Evolutionary conservation across 2,329 filamentous ascomycete genomes (phyloP), one percentile per base, ranked within the genome.

Genomic region (Xylaria hypoxylon): DNA sequence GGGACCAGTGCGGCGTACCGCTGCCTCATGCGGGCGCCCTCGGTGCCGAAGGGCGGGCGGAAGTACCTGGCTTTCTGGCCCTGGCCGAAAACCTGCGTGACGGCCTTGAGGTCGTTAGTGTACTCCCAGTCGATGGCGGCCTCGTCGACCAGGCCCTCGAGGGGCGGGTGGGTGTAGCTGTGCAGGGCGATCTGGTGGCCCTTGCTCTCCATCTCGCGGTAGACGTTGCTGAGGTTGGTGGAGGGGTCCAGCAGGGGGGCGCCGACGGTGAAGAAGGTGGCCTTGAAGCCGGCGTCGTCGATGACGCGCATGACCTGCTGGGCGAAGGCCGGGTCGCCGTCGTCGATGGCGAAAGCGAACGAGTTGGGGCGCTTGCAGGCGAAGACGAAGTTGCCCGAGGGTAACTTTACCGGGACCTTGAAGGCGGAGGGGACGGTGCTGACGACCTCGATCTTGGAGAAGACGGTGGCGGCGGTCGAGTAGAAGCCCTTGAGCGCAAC

Each of bases 331-430:
- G 89, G 89, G 57, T 85, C 81, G 24, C 89, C 90, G 75, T 92
- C 90, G 74, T 92, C 90, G 69, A 92, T 91, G 56, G 89, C 89
- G 76, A 92, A 91, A 1, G 90, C 90, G 75, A 92, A 91, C 0
- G 86, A 89, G 79, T 91, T 90, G 52, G 89, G 89, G 19, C 89
- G 84, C 70, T 85, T 89, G 81, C 90, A 92, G 6, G 85, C 81
- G 72, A 91, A 87, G 51, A 89, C 80, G 38, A 92, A 80, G 22
- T 82, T 83, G 6, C 89, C 89, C 1, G 84, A 89, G 0, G 87
- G 84, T 33, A 89, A 79, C 78, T 91, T 91, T 63, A 79, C 77
- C 1, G 89, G 88, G 8, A 90, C 79, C 33, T 75, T 80, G 67
- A 86, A 84, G 19, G 79, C 77, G 0, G 78, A 68, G 1, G 89